Base-by-base conservation (phyloP, 768 basidiomycete genomes). In the Cubamyces sp. region DNA sequence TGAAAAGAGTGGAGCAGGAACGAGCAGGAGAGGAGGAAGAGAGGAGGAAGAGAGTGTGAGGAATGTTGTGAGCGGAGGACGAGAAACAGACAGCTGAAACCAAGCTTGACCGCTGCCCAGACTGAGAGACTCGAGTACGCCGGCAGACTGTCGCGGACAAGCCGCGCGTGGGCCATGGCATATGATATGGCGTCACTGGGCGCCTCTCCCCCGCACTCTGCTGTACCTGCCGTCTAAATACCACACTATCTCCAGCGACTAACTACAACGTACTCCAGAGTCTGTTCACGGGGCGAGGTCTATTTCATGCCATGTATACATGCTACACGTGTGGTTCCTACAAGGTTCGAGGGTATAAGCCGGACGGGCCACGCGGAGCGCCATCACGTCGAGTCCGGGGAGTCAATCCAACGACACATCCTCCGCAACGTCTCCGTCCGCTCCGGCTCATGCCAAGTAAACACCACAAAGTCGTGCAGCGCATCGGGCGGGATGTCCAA, bases 401-500 rank as follows among this genome's bases (percentile, higher is more conserved):
- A 5, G 18, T 48, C 62, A 25, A 69, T 46, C 70, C 70, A 70
- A 5, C 54, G 40, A 18, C 30, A 64, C 28, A 71, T 61, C 47
- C 34, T 39, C 39, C 49, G 51, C 26, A 73, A 51, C 6, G 66
- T 66, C 45, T 71, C 51, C 25, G 69, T 65, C 54, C 69, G 65
- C 58, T 74, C 75, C 5, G 75, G 75, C 60, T 74, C 73, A n/a
- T 69, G 67, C 61, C 57, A 73, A 4, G 52, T 2, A 2, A 60
- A 54, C 6, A 56, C 28, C n/a, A 70, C 6, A 26, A 64, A 72
- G 45, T 69, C 70, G 51, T 75, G 75, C 14, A 84, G 64, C 2
- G 72, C 81, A 70, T 86, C 84, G 19, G 77, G 74, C 2, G 75
- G 79, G 65, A 84, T 84, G 46, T 81, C 73, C 60, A 79, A 84